Evolutionary conservation across 345 rosid species (phyloP).

Genomic region (Eucalyptus erythrocorys): DNA sequence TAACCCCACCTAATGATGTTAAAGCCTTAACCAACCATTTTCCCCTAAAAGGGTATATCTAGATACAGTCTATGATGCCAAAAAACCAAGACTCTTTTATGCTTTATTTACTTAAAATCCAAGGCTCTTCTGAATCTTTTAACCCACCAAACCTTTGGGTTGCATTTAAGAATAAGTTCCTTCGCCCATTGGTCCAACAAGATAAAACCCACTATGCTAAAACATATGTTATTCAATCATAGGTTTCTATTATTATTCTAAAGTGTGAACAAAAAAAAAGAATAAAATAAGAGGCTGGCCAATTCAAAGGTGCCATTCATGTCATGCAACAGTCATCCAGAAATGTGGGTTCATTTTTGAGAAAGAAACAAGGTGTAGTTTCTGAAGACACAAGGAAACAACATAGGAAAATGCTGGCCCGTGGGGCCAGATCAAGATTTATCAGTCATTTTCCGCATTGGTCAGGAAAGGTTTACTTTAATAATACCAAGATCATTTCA

Average conservation of each 20-base stretch:
- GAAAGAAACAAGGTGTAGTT: not conserved
- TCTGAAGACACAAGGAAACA: not conserved
- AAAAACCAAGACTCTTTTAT: not conserved
- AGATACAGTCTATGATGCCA: not conserved
- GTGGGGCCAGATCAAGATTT: not conserved
- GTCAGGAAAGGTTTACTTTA: not conserved
- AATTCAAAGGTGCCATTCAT: not conserved
- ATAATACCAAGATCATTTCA: not conserved
- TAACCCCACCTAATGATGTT: not conserved
- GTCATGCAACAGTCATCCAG: not conserved
- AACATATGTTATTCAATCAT: not conserved
- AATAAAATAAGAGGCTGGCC: not conserved
- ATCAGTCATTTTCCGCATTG: not conserved
- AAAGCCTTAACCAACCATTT: not conserved
- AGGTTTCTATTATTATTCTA: not conserved
- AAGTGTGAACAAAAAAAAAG: not conserved
- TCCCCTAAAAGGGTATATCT: not conserved
- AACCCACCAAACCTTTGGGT: slow-evolving; percentile 8
- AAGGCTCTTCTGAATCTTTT: slow-evolving; percentile 5
- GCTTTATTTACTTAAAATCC: not conserved
- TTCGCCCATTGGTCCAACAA: slow-evolving; percentile 9
- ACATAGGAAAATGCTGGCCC: not conserved
- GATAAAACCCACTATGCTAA: slow-evolving; percentile 7
- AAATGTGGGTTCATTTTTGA: not conserved
- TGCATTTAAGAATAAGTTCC: not conserved